Evolutionary conservation across 768 basidiomycete genomes (phyloP), one percentile per base, ranked within the genome.

Genomic region (Tricholoma terreum): DNA sequence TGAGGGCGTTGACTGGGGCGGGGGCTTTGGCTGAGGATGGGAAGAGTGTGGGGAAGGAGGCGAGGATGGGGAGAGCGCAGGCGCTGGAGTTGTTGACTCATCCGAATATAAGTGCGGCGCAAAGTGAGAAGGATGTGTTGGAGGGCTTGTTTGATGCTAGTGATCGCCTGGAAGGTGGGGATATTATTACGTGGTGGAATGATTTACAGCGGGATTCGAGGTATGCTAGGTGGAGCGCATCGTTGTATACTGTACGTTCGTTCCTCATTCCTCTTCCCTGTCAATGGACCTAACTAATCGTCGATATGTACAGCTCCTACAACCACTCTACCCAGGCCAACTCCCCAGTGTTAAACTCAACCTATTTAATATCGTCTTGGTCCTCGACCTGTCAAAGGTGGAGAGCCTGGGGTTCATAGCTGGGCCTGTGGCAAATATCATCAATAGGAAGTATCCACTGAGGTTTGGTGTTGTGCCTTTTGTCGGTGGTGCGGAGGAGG

Each of bases 131-230:
- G 12, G 80, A 73, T 17, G 75, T 78, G 4, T 63, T 84, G 52
- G 88, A 90, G 54, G 91, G 87, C 0, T 62, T 97, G n/a, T 88
- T 96, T 56, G 97, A 98, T 70, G 89, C 94, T 1, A 93, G 90
- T 57, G 96, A 99, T 71, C 77, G 91, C 15, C 65, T 67, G 3
- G 97, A 99, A 68, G 92, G 82, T 1, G 92, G 87, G 0, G 78
- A 73, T 34, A 78, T 89, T 3, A 80, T 95, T 36, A 67, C 86
- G 0, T 98, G 91, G 84, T 90, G 89, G 87, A 99, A 98, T 69
- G 87, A 99, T 66, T 71, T 98, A 17, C 88, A 92, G 73, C 89
- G 84, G 60, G 97, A 98, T 70, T 76, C 73, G 38, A 77, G 85
- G 77, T 92, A 73, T 58, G 76, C 76, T 5, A 66, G 68, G 19